A percentile compares a stretch with the other conserved stretches of the same genome.
These are phyloP conservation scores for Triticum monococcum DNA, from an alignment of 176 grass and related monocot genomes.

Conservation along the genomic window DNA sequence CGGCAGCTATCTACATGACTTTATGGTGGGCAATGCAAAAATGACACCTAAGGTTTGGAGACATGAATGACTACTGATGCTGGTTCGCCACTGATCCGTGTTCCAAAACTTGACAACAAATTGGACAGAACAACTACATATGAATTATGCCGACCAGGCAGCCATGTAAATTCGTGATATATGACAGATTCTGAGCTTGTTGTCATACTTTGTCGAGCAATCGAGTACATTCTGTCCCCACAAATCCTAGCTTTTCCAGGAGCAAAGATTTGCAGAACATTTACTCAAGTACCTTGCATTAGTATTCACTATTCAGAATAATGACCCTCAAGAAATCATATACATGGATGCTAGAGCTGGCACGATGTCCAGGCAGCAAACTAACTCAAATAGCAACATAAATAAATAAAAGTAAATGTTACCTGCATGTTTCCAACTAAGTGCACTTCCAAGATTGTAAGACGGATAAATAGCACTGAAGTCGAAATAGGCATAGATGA, in stretches of 20 bases:
- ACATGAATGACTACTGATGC: slow-evolving; percentile 34
- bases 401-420: not conserved
- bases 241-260: slow-evolving; percentile 9
- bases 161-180: slow-evolving; percentile 14
- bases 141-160: slow-evolving; percentile 21
- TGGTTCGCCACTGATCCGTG: slow-evolving; percentile 20
- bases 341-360: slow-evolving; percentile 13
- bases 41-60: slow-evolving; percentile 15
- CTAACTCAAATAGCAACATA: not conserved
- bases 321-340: slow-evolving; percentile 1
- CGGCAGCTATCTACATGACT: slow-evolving; percentile 23
- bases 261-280: not conserved
- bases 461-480: not conserved
- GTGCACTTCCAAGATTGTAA: not conserved
- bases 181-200: slow-evolving; percentile 20
- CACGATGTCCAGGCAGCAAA: slow-evolving; percentile 11
- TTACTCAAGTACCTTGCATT: slow-evolving; percentile 24
- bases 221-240: slow-evolving; percentile 21
- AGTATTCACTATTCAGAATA: slow-evolving; percentile 41
- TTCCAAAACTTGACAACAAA: slow-evolving; percentile 32
- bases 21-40: slow-evolving; percentile 8
- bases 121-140: slow-evolving; percentile 12
- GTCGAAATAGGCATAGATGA: not conserved
- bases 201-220: slow-evolving; percentile 23
- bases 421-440: not conserved